These are phyloP conservation scores for Leccinum arenicola DNA, from an alignment of 768 basidiomycete species.

Conservation along the genomic window DNA sequence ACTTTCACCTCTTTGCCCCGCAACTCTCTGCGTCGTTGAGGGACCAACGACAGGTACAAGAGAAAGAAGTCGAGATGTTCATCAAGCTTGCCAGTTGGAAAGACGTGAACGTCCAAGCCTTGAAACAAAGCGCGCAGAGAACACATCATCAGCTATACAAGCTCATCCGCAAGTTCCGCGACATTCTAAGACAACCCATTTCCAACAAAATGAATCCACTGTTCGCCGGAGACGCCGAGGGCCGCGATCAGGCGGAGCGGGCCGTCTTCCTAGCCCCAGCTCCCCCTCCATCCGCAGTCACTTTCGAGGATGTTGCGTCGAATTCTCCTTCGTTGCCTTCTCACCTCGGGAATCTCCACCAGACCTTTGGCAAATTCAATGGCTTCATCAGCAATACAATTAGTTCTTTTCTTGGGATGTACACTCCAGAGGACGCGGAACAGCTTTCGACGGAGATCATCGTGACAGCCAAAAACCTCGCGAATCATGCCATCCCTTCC, in stretches of 20 bases:
- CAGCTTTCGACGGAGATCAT: conserved; percentile 63
- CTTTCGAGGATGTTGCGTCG: conserved; percentile 1
- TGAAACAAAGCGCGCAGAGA: conserved; percentile 85
- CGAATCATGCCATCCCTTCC: conserved; percentile 41
- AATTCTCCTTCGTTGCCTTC: conserved; percentile 15
- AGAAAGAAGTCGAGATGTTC: conserved; percentile 79
- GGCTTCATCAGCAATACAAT: conserved; percentile 43
- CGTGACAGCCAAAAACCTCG: conserved; percentile 54
- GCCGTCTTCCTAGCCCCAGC: background rate
- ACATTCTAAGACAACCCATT: conserved; percentile 75
- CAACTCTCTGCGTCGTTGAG: conserved; percentile 47
- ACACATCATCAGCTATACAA: conserved; percentile 93
- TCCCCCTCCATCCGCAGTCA: background rate
- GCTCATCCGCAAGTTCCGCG: conserved; percentile 88
- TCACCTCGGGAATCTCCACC: conserved; percentile 47
- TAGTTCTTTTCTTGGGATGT: conserved; percentile 38
- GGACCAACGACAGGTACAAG: conserved; percentile 56
- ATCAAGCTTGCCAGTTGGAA: conserved; percentile 99
- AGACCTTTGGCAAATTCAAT: conserved; percentile 52
- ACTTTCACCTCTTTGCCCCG: conserved; percentile 60
- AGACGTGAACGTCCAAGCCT: conserved; percentile 91
- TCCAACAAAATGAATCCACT: conserved; percentile 37
- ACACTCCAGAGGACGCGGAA: conserved; percentile 46
- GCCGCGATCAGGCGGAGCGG: conserved; percentile 10
- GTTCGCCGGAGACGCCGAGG: conserved; percentile 38